These are phyloP conservation scores for Phlegmacium glaucopus DNA, from an alignment of 768 basidiomycete species.

Conservation along the genomic window DNA sequence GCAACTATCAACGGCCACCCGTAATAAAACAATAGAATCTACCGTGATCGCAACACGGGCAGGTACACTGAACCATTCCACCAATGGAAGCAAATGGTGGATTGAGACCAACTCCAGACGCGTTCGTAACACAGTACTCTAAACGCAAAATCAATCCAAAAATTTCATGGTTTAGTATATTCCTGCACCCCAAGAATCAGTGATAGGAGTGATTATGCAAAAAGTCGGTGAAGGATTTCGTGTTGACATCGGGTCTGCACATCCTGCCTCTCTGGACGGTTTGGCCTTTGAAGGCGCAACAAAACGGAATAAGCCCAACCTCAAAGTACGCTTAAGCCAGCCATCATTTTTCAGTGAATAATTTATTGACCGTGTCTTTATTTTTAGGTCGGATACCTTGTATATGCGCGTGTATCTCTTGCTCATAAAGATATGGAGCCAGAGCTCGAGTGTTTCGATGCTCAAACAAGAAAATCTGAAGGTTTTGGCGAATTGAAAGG, in stretches of 20 bases:
- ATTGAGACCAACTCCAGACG: slow-evolving; percentile 83
- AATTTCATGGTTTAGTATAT: slow-evolving; percentile 61
- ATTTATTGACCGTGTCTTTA: background rate
- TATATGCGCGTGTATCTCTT: slow-evolving; percentile 90
- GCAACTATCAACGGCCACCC: slow-evolving; percentile 36
- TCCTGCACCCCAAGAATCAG: slow-evolving; percentile 85
- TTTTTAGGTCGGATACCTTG: slow-evolving; percentile 77
- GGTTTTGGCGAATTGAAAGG: slow-evolving; percentile 93
- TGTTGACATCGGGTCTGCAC: slow-evolving; percentile 91
- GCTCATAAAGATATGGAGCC: slow-evolving; percentile 99
- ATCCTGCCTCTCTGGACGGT: slow-evolving; percentile 80
- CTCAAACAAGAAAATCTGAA: slow-evolving; percentile 86
- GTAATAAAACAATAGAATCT: slow-evolving; percentile 23
- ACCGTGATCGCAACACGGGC: slow-evolving; percentile 61
- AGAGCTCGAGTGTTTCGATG: slow-evolving; percentile 94
- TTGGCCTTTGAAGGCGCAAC: slow-evolving; percentile 96
- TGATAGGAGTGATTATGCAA: slow-evolving; percentile 79
- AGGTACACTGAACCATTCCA: slow-evolving; percentile 64
- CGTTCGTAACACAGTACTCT: slow-evolving; percentile 45
- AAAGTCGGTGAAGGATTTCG: slow-evolving; percentile 87
- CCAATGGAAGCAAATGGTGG: slow-evolving; percentile 82
- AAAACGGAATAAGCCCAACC: slow-evolving; percentile 89
- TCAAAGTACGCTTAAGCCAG: slow-evolving; percentile 59
- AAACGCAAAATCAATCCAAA: background rate
- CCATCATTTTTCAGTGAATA: background rate